Base-by-base conservation (phyloP, 208 protist species). In the Trypanosoma brucei region DNA sequence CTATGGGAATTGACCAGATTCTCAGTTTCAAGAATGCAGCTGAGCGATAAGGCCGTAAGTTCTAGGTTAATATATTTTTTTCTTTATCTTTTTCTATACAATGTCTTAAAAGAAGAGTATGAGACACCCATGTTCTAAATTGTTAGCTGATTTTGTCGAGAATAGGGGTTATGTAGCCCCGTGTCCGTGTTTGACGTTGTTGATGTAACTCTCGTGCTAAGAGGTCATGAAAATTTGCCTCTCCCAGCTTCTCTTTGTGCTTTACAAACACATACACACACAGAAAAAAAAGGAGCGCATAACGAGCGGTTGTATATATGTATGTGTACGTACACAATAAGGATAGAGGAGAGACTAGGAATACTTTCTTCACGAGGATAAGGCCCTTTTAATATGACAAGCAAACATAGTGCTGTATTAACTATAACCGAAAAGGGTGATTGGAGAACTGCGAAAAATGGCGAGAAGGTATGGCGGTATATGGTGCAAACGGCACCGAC, bases 1-100 rank as follows among this genome's bases (percentile, higher is more conserved):
- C 98, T 64, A 96, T 98, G 92, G 96, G 94, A 69, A 92, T 88
- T 59, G 97, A 99, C 81, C 84, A 88, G 71, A 83, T 98, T 64
- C 78, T 98, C 51, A 83, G 83, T 69, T 82, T 84, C 70, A 98
- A 98, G 91, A 94, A 94, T 74, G 85, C 87, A 45, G 81, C 78
- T 22, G 79, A 90, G 59, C 38, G 49, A 39, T 68, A 68, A 62
- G 42, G 48, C 31, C 59, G 50, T 30, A 13, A 40, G 40, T 59
- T 34, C 62, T 61, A 8, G 42, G 62, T 55, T 51, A 30, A 73
- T 40, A 46, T 46, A 35, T 37, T 72, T 53, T 64, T 49, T 55
- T 68, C 45, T 60, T 53, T 30, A 46, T 50, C 8, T 58, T 78
- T 45, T 70, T 62, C 56, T 59, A 50, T 60, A 22, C 50, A 39